Evolutionary conservation across 73 alveolate species (phyloP).

Genomic region (Stentor coeruleus): DNA sequence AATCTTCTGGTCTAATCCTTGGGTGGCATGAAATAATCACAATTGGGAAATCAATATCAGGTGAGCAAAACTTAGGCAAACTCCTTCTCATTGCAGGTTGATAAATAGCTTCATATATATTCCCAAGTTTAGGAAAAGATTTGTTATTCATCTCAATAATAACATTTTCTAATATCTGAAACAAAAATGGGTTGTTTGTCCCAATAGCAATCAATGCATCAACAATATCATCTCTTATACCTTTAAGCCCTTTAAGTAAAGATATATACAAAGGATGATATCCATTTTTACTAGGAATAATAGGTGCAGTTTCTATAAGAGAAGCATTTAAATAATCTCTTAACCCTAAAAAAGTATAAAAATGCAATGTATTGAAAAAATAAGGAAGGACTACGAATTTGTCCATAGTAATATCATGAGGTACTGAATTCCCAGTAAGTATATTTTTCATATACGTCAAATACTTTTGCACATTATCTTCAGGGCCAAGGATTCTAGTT

Average conservation of each 20-base stretch:
- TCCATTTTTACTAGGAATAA: constrained; percentile 7
- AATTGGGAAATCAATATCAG: not conserved
- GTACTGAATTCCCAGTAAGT: not conserved
- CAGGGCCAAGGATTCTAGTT: constrained; percentile 22
- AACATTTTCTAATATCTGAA: constrained; percentile 12
- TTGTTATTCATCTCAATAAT: constrained; percentile 9
- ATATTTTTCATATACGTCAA: constrained; percentile 2
- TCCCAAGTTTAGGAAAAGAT: not conserved
- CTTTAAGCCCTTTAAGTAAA: constrained; percentile 6
- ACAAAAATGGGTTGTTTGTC: not conserved
- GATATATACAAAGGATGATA: constrained; percentile 5
- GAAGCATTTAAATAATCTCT: constrained; percentile 7
- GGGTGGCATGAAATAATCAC: not conserved
- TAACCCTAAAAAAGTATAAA: not conserved
- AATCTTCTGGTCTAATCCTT: constrained; percentile 12
- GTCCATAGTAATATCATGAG: not conserved
- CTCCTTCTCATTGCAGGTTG: constrained; percentile 12
- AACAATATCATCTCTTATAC: constrained; percentile 17
- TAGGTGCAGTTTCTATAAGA: not conserved
- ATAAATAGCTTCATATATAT: not conserved
- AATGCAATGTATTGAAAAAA: constrained; percentile 9
- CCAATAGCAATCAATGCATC: not conserved
- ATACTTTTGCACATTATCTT: constrained; percentile 10
- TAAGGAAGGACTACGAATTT: constrained; percentile 1
- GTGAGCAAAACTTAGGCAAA: not conserved